phyloP scores from a whole-genome alignment of 2,329 filamentous ascomycete species.

The Ploettnerulaceae sp. region DNA sequence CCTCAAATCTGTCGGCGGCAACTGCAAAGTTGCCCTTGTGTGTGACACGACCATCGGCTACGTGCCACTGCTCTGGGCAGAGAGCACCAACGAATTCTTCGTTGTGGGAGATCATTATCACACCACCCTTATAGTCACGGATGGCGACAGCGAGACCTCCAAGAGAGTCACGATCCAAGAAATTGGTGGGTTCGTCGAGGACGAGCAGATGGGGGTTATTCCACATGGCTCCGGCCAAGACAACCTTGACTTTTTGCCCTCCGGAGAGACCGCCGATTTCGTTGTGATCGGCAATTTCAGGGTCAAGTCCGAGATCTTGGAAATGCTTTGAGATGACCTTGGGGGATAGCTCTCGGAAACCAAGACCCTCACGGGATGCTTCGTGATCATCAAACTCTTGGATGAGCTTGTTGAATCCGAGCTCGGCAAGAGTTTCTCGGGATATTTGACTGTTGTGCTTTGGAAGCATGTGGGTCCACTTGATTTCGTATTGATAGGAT shows the following conservation, averaged over 20 bases:
- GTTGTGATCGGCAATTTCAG: constrained; percentile 98
- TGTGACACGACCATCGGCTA: constrained; percentile 80
- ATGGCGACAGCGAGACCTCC: constrained; percentile 97
- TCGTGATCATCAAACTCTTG: constrained; percentile 99
- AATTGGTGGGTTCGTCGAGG: constrained; percentile 98
- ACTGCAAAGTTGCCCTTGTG: constrained; percentile 75
- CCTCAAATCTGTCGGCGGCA: constrained; percentile 80
- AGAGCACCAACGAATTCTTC: constrained; percentile 97
- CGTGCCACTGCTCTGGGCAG: constrained; percentile 94
- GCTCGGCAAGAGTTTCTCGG: constrained; percentile 80
- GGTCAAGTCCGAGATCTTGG: constrained; percentile 91
- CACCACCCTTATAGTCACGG: constrained; percentile 95
- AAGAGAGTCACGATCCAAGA: constrained; percentile 95
- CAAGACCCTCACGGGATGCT: constrained; percentile 94
- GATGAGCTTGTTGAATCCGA: constrained; percentile 87
- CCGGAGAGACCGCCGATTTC: constrained; percentile 94
- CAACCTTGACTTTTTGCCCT: constrained; percentile 98
- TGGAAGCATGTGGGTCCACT: constrained; percentile 84
- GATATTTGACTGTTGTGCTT: constrained; percentile 93
- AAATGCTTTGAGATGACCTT: constrained; percentile 97
- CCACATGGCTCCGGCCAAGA: constrained; percentile 94
- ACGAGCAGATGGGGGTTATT: constrained; percentile 98
- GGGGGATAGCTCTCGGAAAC: constrained; percentile 89
- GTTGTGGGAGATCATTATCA: constrained; percentile 99
- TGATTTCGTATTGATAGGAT: constrained; percentile 96